Evolutionary conservation across 2,329 filamentous ascomycete genomes (phyloP).

Genomic region (Teratosphaeria destructans): DNA sequence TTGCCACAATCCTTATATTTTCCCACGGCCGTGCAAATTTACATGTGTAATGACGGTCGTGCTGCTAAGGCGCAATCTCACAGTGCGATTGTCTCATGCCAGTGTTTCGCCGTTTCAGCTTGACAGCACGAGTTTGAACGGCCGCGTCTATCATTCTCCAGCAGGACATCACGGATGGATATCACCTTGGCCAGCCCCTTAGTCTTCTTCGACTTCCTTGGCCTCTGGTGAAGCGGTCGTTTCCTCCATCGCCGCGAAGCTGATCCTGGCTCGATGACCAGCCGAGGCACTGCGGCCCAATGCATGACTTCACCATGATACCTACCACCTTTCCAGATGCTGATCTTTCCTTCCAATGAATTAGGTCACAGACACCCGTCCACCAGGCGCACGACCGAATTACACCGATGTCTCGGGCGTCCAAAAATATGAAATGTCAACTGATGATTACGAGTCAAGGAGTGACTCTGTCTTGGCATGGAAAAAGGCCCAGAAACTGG

Average conservation of each 20-base stretch:
- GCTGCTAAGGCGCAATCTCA: background rate
- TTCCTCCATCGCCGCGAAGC: background rate
- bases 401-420: slow-evolving; percentile 72
- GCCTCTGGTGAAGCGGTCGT: background rate
- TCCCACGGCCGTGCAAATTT: background rate
- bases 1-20: background rate
- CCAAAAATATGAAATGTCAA: slow-evolving; percentile 83
- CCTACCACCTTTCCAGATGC: background rate
- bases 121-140: background rate
- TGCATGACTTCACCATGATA: background rate
- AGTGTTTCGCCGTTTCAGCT: background rate
- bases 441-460: slow-evolving; percentile 73
- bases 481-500: slow-evolving; percentile 93
- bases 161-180: background rate
- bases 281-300: background rate
- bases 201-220: background rate
- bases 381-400: slow-evolving; percentile 63
- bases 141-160: background rate
- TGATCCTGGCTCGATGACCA: background rate
- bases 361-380: slow-evolving; percentile 72
- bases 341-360: background rate
- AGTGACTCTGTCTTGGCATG: slow-evolving; percentile 83
- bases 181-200: background rate
- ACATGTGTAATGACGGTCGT: background rate
- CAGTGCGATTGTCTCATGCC: background rate